Evolutionary conservation across 129 eudicot species (phyloP).

Genomic region (Cynara cardunculus): DNA sequence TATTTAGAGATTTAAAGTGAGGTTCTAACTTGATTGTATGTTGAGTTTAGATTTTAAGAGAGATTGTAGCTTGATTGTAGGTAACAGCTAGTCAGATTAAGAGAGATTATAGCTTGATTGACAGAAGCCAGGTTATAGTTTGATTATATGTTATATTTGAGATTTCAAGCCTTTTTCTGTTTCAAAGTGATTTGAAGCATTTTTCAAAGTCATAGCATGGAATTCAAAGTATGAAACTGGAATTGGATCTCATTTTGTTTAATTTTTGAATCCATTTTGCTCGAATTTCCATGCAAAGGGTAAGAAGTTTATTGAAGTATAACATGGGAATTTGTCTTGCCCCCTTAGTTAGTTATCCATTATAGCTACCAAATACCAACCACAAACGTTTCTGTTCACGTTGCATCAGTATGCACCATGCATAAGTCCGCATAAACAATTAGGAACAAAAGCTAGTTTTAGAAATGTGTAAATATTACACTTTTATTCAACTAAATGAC

Average conservation of each 20-base stretch:
- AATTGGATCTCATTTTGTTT: background rate
- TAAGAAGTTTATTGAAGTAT: no score
- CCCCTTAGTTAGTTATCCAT: background rate
- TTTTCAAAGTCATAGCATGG: background rate
- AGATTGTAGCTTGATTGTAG: background rate
- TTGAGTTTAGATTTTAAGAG: background rate
- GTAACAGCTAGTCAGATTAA: background rate
- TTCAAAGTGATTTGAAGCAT: background rate
- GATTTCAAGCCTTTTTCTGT: background rate
- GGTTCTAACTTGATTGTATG: constrained; percentile 1
- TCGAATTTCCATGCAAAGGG: background rate
- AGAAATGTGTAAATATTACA: background rate
- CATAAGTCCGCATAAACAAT: no score
- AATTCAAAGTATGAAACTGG: background rate
- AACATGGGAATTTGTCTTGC: background rate
- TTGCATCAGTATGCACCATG: no score
- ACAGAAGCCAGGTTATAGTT: background rate
- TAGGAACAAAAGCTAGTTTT: background rate
- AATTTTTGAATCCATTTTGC: background rate
- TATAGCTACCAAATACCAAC: background rate
- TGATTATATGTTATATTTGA: background rate
- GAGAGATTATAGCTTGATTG: background rate
- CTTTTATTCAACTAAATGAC: background rate
- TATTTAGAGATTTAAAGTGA: background rate
- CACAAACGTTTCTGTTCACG: no score